A percentile compares a stretch with the other conserved stretches of the same genome.
These are phyloP conservation scores for Blastomyces parvus DNA, from an alignment of 2,329 filamentous ascomycete species.

Conservation along the genomic window DNA sequence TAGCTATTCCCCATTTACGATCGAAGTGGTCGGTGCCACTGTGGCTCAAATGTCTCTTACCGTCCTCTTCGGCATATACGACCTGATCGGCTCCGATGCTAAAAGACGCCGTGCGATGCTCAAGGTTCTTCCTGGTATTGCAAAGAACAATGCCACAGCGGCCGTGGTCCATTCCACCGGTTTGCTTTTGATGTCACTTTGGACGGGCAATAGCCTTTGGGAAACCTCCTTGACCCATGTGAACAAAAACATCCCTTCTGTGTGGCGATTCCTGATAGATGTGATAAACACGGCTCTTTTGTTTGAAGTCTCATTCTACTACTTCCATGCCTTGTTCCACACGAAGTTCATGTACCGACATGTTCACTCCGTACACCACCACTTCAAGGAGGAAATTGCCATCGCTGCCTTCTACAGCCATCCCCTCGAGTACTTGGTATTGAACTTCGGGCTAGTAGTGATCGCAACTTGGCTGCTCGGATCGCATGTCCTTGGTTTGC, in stretches of 20 bases:
- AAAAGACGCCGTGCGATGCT: constrained; percentile 1
- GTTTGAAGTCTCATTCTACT: constrained; percentile 12
- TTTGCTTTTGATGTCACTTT: not conserved
- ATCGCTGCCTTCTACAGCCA: constrained; percentile 12
- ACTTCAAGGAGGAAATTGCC: constrained; percentile 10
- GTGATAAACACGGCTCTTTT: constrained; percentile 1
- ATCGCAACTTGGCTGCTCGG: constrained; percentile 9
- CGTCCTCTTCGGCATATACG: not conserved
- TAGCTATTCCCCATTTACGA: not conserved
- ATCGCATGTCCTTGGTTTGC: constrained; percentile 10
- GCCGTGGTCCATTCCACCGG: not conserved
- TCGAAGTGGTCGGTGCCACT: constrained; percentile 1
- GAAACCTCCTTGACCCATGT: not conserved
- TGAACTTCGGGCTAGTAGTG: constrained; percentile 9
- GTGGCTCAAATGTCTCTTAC: not conserved
- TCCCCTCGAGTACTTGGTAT: constrained; percentile 8
- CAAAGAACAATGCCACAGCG: not conserved
- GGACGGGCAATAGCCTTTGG: not conserved
- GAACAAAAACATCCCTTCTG: constrained; percentile 2
- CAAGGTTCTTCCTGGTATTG: not conserved
- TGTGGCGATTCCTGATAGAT: not conserved
- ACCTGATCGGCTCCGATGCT: not conserved
- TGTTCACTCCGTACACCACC: constrained; percentile 11
- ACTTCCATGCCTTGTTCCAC: constrained; percentile 11
- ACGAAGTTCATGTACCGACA: constrained; percentile 12